Evolutionary conservation across 192 early-diverging fungal genomes (phyloP).

Genomic region (Linnemannia exigua): DNA sequence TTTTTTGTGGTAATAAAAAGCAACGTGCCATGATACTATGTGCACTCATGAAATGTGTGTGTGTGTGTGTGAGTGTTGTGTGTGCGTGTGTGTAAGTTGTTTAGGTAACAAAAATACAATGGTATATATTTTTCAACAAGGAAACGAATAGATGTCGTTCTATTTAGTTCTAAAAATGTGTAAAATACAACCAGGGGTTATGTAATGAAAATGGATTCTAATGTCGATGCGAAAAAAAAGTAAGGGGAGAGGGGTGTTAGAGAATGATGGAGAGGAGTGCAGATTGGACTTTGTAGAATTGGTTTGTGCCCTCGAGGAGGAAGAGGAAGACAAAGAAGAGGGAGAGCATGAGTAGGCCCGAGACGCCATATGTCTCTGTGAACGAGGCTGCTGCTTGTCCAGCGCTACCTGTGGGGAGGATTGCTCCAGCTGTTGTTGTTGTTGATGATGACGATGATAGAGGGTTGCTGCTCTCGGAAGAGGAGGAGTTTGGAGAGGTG

Average conservation of each 20-base stretch:
- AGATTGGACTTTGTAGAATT: conserved; percentile 28
- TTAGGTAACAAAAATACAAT: not conserved
- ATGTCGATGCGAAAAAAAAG: not conserved
- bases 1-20: conserved; percentile 3
- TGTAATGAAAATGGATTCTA: not conserved
- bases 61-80: too few relatives aligned
- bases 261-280: conserved; percentile 45
- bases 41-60: too few relatives aligned
- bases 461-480: not conserved
- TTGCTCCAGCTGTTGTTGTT: too few relatives aligned
- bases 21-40: not conserved
- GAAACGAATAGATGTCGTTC: not conserved
- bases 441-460: not conserved
- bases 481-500: not conserved
- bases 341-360: conserved; percentile 43
- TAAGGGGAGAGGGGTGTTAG: conserved; percentile 6
- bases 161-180: not conserved
- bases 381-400: not conserved
- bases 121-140: conserved; percentile 9
- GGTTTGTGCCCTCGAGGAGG: conserved; percentile 32
- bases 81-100: too few relatives aligned
- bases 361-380: conserved; percentile 36
- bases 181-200: not conserved
- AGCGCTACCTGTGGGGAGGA: not conserved
- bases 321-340: conserved; percentile 35